A percentile compares a stretch with the other conserved stretches of the same genome.
These are phyloP conservation scores for Pleurotus salmoneostramineus DNA, from an alignment of 768 basidiomycete species.

Conservation along the genomic window DNA sequence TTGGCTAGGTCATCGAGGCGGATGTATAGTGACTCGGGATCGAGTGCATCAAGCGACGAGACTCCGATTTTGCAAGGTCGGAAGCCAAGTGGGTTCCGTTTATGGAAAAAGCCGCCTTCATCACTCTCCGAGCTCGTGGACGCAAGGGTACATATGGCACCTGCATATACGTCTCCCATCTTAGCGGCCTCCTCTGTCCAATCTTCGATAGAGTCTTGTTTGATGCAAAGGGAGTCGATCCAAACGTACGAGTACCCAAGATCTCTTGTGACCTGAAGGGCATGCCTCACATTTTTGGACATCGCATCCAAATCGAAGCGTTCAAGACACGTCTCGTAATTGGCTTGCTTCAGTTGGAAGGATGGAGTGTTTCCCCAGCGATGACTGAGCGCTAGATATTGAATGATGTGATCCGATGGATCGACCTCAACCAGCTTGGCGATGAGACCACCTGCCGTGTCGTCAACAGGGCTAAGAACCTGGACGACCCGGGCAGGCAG, in stretches of 20 bases:
- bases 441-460: neutral
- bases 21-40: neutral
- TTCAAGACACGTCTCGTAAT: neutral
- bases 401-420: neutral
- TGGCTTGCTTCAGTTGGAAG: neutral
- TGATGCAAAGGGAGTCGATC: slow-evolving; percentile 6
- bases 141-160: neutral
- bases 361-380: neutral
- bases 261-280: neutral
- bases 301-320: neutral
- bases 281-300: neutral
- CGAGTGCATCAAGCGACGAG: neutral
- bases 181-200: neutral
- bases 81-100: neutral
- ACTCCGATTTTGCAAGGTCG: neutral
- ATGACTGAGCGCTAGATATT: neutral
- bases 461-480: neutral
- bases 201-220: neutral
- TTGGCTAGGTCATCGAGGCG: neutral
- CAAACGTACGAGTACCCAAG: slow-evolving; percentile 1
- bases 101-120: neutral
- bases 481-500: neutral
- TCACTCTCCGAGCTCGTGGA: neutral
- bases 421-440: neutral
- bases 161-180: neutral